A percentile compares a stretch with the other conserved stretches of the same genome.
These are phyloP conservation scores for Aspergillus kassunensis DNA, from an alignment of 495 filamentous ascomycete genomes.

Conservation along the genomic window DNA sequence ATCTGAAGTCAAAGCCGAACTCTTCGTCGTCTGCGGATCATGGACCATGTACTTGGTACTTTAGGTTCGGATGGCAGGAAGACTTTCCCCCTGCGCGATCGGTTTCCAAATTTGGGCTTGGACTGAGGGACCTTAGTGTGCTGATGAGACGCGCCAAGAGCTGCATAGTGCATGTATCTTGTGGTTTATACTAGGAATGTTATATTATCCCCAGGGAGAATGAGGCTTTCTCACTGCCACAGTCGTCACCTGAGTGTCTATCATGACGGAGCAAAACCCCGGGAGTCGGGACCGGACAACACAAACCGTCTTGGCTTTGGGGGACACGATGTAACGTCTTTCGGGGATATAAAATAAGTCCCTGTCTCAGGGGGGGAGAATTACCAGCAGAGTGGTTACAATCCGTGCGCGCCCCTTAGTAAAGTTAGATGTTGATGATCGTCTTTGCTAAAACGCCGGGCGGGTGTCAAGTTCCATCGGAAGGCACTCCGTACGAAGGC, in stretches of 20 bases:
- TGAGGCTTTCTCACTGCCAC: too few species aligned
- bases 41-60: too few species aligned
- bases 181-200: too few species aligned
- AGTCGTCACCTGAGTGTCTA: not conserved
- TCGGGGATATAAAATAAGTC: not conserved
- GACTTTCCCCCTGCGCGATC: not conserved
- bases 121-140: not conserved
- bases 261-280: not conserved
- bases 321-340: not conserved
- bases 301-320: not conserved
- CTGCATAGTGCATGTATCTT: not conserved
- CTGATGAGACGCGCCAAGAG: slow-evolving; percentile 7
- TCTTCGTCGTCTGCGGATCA: too few species aligned
- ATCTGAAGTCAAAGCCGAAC: too few species aligned
- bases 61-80: not conserved
- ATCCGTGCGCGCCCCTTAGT: slow-evolving; percentile 9
- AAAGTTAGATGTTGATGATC: not conserved
- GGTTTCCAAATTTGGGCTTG: not conserved
- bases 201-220: too few species aligned
- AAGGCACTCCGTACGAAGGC: too few species aligned
- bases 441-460: not conserved
- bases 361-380: not conserved
- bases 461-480: too few species aligned
- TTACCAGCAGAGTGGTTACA: slow-evolving; percentile 6
- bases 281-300: not conserved